Evolutionary conservation across 179 eudicot genomes (phyloP), one percentile per base, ranked within the genome.

Genomic region (Nepenthes alata): DNA sequence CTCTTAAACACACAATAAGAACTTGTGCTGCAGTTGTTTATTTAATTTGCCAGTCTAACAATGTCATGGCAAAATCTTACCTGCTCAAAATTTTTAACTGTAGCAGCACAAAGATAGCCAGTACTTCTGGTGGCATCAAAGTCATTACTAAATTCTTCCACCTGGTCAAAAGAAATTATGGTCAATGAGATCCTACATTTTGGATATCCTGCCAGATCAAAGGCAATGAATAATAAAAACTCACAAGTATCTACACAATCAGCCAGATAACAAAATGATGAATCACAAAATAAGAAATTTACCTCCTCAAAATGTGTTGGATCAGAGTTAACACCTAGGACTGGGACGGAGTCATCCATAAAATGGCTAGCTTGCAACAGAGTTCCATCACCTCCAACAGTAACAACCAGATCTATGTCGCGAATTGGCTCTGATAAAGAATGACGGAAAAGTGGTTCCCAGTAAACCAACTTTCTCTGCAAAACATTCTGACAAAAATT

Each of bases 341-440:
- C 75, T 39, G 98, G 95, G 73, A 91, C 61, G 3, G 76, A 79
- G 68, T 80, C 89, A 74, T 91, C 89, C 76, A 91, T 64, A 63
- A 81, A 81, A 72, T 81, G 96, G 74, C 91, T 91, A 47, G 98
- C 95, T 63, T 85, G 85, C 75, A 89, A 71, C 57, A 91, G 84
- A 15, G 98, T 91, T 50, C 98, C 98, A 83, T 91, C 98, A 49
- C 98, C 96, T 51, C 98, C 98, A 37, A 91, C 54, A 4, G 91
- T 75, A 56, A 91, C 74, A 50, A 91, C 98, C 62, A 91, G 71
- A 78, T 91, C 96, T 47, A 85, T 89, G 62, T 80, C 77, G 49
- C 53, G 84, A 61, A 89, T 84, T 39, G 96, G 88, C 55, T 76
- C 72, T 55, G 85, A 74, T 49, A 91, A 62, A 47, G 74, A 68